Base-by-base conservation (phyloP, 371 early-diverging fungal genomes). In the Circinella umbellata region DNA sequence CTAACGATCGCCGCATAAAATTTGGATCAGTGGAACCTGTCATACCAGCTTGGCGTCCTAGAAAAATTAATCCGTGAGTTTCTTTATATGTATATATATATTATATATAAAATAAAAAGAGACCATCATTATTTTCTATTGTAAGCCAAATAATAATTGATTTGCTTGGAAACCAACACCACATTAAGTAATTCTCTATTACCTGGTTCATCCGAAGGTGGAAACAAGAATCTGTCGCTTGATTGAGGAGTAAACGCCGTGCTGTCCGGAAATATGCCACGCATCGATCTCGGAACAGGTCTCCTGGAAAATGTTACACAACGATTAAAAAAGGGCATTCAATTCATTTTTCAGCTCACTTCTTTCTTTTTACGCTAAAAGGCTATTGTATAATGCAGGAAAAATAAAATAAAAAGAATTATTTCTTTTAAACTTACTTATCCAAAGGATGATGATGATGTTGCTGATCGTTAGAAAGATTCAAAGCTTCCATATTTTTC, bases 171-270 rank as follows among this genome's bases (percentile, higher is more conserved):
- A 27, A 27, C 27, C 27, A 27, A 27, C 27, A 1, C 2, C 0
- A 27, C 27, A 48, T 27, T 27, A 63, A 42, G 1, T 42, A 11
- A 42, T 62, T 42, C 46, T 42, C 11, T 42, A 42, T 42, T 51
- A 49, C 13, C 63, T 54, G 46, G 15, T 36, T 34, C 39, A n/a
- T 61, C 59, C 67, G 37, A 35, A 42, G 71, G 64, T 48, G 68
- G 70, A 46, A 79, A 79, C 14, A 79, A 67, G 61, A 76, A 73
- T 37, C 69, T 69, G 55, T 76, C 76, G 3, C 69, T 69, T 13
- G 73, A 73, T 60, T 73, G 76, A 70, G 78, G 78, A 48, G 79
- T 76, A 64, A 79, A 76, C 53, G 79, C 74, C 63, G 74, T 74
- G 68, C 68, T 74, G 63, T 79, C 74, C 35, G 80, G 69, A 61